phyloP scores from a whole-genome alignment of 345 rosid species.

The Lepidium sativum region DNA sequence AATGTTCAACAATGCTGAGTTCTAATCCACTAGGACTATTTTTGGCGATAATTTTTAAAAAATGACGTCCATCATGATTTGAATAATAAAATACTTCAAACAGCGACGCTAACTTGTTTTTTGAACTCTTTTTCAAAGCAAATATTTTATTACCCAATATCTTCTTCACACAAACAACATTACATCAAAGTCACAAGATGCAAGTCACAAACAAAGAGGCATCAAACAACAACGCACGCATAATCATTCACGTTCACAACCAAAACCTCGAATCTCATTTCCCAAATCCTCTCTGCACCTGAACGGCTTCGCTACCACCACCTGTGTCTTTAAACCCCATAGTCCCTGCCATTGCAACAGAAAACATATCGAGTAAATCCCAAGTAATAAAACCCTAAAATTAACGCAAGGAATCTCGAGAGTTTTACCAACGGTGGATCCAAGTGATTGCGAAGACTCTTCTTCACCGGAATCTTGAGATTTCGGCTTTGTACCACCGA shows the following conservation, averaged over 20 bases:
- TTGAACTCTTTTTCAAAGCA: neutral
- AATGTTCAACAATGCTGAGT: too few species aligned
- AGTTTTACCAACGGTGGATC: constrained; percentile 20
- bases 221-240: neutral
- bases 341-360: neutral
- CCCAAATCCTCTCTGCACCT: neutral
- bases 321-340: neutral
- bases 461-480: neutral
- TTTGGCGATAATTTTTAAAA: too few species aligned
- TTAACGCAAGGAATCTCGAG: neutral
- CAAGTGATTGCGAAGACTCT: constrained; percentile 23
- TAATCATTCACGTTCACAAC: neutral
- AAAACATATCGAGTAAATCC: neutral
- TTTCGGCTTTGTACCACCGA: constrained; percentile 22
- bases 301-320: neutral
- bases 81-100: too few species aligned
- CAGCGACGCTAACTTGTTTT: neutral
- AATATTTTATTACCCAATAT: neutral
- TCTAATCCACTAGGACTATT: too few species aligned
- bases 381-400: neutral
- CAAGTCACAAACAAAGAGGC: neutral
- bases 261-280: constrained; percentile 6
- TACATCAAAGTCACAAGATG: neutral
- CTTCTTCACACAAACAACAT: neutral
- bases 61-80: too few species aligned